phyloP scores from a whole-genome alignment of 495 filamentous ascomycete species.

The Parmelia sp. region DNA sequence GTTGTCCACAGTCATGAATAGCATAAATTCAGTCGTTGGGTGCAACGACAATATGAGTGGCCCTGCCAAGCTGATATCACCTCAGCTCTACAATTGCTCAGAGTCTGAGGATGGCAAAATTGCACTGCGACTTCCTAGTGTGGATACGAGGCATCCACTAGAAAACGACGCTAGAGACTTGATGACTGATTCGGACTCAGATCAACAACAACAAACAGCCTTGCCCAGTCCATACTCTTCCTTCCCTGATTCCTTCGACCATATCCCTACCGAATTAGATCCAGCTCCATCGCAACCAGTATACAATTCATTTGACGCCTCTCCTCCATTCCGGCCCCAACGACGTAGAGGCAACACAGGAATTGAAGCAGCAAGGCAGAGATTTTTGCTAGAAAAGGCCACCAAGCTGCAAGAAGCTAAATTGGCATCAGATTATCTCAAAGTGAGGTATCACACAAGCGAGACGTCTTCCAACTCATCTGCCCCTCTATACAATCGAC shows the following conservation, averaged over 20 bases:
- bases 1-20: neutral
- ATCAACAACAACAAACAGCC: conserved; percentile 7
- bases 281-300: neutral
- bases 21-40: neutral
- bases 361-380: conserved; percentile 1
- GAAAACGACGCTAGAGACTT: conserved; percentile 10
- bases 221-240: neutral
- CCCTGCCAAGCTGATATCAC: neutral
- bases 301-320: neutral
- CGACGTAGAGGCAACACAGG: neutral
- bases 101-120: neutral
- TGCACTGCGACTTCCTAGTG: conserved; percentile 6
- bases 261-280: neutral
- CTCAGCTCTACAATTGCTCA: neutral
- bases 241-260: neutral
- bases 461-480: neutral
- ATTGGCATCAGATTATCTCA: neutral
- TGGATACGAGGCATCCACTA: neutral
- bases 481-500: neutral
- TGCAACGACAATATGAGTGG: neutral
- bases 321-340: neutral
- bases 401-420: neutral
- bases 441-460: neutral
- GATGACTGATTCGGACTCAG: conserved; percentile 1
- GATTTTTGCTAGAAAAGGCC: neutral